Conservation (phyloP, 139 green algal genomes). For the Picochlorum sp. region DNA sequence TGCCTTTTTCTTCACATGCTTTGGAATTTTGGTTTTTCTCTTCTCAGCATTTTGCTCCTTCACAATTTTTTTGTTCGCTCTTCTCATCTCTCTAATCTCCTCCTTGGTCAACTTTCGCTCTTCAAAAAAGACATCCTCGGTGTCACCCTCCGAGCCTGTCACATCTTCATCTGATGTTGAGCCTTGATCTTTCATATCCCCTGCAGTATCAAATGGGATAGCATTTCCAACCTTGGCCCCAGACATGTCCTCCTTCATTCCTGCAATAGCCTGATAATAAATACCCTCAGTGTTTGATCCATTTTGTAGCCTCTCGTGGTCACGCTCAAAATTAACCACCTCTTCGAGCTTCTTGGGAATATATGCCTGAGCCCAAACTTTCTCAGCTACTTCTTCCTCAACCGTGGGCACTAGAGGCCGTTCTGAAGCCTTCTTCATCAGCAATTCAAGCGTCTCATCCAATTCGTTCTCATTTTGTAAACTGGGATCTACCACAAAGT, state of each 20-base stretch:
- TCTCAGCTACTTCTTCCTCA: constrained; percentile 27
- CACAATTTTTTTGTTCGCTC: constrained; percentile 58
- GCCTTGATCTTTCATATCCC: constrained; percentile 1
- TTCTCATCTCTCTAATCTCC: constrained; percentile 36
- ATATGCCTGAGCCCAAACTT: constrained; percentile 66
- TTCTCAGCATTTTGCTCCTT: constrained; percentile 83
- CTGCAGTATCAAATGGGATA: not conserved
- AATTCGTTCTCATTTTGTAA: constrained; percentile 52
- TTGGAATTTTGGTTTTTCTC: constrained; percentile 84
- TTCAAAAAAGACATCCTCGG: constrained; percentile 24
- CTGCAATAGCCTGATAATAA: constrained; percentile 83
- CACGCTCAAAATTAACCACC: constrained; percentile 76
- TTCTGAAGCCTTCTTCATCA: constrained; percentile 48
- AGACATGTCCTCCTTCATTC: constrained; percentile 77
- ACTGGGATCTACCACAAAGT: constrained; percentile 88
- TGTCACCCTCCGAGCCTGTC: constrained; percentile 4
- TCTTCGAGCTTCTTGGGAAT: constrained; percentile 88
- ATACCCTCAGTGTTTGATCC: constrained; percentile 65
- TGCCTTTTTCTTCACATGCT: constrained; percentile 85
- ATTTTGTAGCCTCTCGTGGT: constrained; percentile 54
- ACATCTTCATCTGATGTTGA: constrained; percentile 13
- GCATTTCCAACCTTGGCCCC: constrained; percentile 21
- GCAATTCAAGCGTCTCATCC: constrained; percentile 62
- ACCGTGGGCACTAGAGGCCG: constrained; percentile 2
- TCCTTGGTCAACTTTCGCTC: constrained; percentile 36